These are phyloP conservation scores for Omphalotus olearius DNA, from an alignment of 1,284 basidiomycete species.

Conservation along the genomic window DNA sequence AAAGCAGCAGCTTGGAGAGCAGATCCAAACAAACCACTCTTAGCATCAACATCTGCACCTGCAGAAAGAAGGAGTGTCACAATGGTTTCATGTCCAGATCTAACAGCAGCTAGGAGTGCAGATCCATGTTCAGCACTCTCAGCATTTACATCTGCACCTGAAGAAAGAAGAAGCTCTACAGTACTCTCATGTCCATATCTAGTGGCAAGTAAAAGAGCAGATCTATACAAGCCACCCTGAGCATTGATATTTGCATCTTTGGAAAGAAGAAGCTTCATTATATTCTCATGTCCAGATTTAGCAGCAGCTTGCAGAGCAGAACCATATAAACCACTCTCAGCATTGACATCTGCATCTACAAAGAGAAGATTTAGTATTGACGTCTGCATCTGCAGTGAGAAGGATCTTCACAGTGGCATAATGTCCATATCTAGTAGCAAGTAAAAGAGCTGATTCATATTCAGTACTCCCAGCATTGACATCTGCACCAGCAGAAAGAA, in stretches of 20 bases:
- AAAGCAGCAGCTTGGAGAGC: too few relatives aligned
- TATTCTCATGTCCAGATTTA: slow-evolving; percentile 4
- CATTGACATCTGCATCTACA: not conserved
- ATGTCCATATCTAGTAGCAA: slow-evolving; percentile 10
- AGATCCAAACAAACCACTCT: too few relatives aligned
- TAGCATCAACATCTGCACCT: too few relatives aligned
- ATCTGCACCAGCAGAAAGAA: slow-evolving; percentile 10
- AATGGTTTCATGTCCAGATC: too few relatives aligned
- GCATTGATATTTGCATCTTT: slow-evolving; percentile 12
- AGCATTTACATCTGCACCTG: not conserved
- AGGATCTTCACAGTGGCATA: not conserved
- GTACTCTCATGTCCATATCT: slow-evolving; percentile 1
- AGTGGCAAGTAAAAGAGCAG: slow-evolving; percentile 14
- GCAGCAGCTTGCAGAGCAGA: slow-evolving; percentile 11
- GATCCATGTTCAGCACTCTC: not conserved
- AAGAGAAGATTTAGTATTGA: not conserved
- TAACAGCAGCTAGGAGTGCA: not conserved
- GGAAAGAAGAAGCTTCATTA: slow-evolving; percentile 6
- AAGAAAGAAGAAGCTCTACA: not conserved
- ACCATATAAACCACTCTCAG: too few relatives aligned
- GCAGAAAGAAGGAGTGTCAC: too few relatives aligned
- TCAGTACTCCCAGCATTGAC: slow-evolving; percentile 6
- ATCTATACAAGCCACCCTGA: slow-evolving; percentile 7
- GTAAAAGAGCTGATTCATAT: slow-evolving; percentile 5
- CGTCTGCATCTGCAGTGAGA: not conserved